Base-by-base conservation (phyloP, 306 rosid genomes). In the Cucurbita moschata region DNA sequence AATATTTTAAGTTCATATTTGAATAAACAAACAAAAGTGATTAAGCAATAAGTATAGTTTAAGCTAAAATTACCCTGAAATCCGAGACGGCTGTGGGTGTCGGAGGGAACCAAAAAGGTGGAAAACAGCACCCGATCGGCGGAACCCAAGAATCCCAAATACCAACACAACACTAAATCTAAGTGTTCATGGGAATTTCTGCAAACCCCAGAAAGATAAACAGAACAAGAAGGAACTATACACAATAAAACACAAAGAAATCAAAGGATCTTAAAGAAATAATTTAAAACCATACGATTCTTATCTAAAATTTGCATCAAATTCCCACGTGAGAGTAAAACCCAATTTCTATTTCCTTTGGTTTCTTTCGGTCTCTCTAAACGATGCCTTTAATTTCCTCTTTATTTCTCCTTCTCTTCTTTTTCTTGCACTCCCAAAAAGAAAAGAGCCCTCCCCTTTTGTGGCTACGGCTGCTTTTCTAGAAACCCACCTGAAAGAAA, bases 251-350 rank as follows among this genome's bases (percentile, higher is more conserved):
- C 75, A 53, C 26, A 72, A 39, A 23, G 40, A 73, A 40, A 55
- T 44, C 49, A 54, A 57, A 7, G 23, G 77, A 70, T 38, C 43
- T 71, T 10, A 57, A 9, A 14, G 52, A 44, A 50, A 55, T 13
- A 19, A 5, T 46, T 79, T 54, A 68, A 75, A 79, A 79, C 82
- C 81, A 81, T 81, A 76, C 49, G 65, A 83, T 66, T 86, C 85
- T 83, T 47, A 39, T 75, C 82, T 71, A 81, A 77, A 65, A 80
- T 78, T 79, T 79, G 81, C 78, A 67, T 79, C 81, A 78, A 77
- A 77, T 73, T 79, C 81, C 82, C 90, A 86, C 81, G 90, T 80
- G 84, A 84, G 86, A 83, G 53, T 73, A 83, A 42, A 84, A 77
- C 83, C 13, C 53, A 37, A 37, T 74, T 40, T 57, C 72, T 65